Evolutionary conservation across 768 basidiomycete species (phyloP), one percentile per base, ranked within the genome.

Genomic region (Gloeopeniophorella convolvens): DNA sequence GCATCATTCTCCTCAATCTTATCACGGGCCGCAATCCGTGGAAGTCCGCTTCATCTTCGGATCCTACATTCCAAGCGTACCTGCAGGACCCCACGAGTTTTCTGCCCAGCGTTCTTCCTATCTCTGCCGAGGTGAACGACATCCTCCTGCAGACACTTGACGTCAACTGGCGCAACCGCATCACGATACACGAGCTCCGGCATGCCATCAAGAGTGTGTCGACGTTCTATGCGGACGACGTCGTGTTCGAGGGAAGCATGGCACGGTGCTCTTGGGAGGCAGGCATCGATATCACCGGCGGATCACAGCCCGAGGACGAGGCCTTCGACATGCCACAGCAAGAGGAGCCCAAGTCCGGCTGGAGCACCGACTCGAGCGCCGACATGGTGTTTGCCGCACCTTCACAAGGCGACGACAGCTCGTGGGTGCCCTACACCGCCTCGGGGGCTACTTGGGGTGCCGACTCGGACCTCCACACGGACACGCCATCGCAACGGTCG

Each of bases 11-110:
- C 31, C 82, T 98, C 63, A 99, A 99, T 67, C 80, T 99, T 37
- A 82, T 88, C 23, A 96, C 91, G 20, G 91, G 92, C 4, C 80
- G 95, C 27, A 97, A 97, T 61, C 95, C 95, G 4, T 98, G 95
- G 95, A 88, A 88, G 65, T 85, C 89, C 20, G 93, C 95, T 3
- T 83, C 80, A 3, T 63, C 70, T 1, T 73, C 82, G 34, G 95
- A 98, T 67, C 83, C 86, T 54, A 93, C 90, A 3, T 99, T 93
- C 74, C 79, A 85, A 59, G 85, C 86, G 0, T 99, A 89, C 66
- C 75, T 89, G 48, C 80, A 78, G 56, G 80, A 89, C 57, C 87
- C 88, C 28, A 54, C 63, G 12, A 76, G 79, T 55, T 95, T 95
- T 72, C 79, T 98, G n/a, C 83, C 83, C n/a, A 68, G 66, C 27